These are phyloP conservation scores for Picea sitchensis DNA, from an alignment of 75 land plant species.

Conservation along the genomic window DNA sequence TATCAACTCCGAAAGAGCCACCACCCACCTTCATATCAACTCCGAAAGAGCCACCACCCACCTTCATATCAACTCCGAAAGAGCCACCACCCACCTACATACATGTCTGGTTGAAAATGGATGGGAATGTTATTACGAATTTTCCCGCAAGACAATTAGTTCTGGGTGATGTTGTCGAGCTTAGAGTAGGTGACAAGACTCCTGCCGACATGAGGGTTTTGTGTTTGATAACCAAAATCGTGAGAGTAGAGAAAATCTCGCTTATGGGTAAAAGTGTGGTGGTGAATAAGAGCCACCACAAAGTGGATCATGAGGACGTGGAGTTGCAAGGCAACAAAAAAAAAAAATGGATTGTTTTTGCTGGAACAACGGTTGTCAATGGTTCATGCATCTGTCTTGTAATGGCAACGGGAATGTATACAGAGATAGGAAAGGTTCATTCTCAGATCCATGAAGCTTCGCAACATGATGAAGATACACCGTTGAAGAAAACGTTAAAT, in stretches of 20 bases:
- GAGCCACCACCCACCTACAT: too few relatives aligned
- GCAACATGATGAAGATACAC: too few relatives aligned
- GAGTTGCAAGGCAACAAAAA: constrained; percentile 71
- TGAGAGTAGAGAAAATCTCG: constrained; percentile 78
- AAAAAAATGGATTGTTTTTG: constrained; percentile 55
- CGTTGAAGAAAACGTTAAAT: too few relatives aligned
- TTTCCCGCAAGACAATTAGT: constrained; percentile 84
- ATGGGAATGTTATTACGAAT: constrained; percentile 45
- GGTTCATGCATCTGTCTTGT: too few relatives aligned
- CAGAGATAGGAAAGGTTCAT: constrained; percentile 73
- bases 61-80: too few relatives aligned
- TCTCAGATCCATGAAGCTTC: too few relatives aligned
- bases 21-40: too few relatives aligned
- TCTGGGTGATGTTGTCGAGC: neutral
- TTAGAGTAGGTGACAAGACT: constrained; percentile 24
- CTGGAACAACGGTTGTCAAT: too few relatives aligned
- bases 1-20: too few relatives aligned
- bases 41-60: too few relatives aligned
- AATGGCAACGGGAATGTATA: constrained; percentile 63
- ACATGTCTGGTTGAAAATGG: constrained; percentile 55
- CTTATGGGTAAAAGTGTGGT: constrained; percentile 80
- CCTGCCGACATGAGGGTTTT: constrained; percentile 84
- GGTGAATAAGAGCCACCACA: constrained; percentile 41
- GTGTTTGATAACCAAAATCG: constrained; percentile 53
- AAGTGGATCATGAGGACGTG: constrained; percentile 45